A percentile compares a stretch with the other conserved stretches of the same genome.
Conservation (phyloP, 768 basidiomycete genomes). For the Trametes gibbosa region DNA sequence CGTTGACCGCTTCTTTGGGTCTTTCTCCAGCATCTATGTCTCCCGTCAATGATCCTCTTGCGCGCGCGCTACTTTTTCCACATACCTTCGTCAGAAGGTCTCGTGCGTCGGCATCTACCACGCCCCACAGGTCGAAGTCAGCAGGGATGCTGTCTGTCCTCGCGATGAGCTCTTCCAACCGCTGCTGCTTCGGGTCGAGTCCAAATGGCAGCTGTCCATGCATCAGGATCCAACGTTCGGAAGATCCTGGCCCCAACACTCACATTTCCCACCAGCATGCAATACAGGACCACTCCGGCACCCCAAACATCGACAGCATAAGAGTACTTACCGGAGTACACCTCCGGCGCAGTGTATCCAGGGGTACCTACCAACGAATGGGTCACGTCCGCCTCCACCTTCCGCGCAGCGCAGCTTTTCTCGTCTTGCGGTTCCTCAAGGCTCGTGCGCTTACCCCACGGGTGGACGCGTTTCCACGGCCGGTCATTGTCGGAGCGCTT, state of each 20-base stretch:
- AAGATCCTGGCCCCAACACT: background rate
- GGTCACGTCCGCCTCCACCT: constrained; percentile 1
- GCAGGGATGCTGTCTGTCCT: constrained; percentile 8
- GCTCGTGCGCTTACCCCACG: constrained; percentile 2
- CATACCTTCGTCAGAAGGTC: constrained; percentile 18
- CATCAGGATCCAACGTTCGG: background rate
- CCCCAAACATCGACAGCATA: constrained; percentile 47
- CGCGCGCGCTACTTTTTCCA: background rate
- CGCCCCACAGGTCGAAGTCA: constrained; percentile 7
- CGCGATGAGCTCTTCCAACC: constrained; percentile 12
- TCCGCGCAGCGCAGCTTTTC: background rate
- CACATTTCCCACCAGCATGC: constrained; percentile 24
- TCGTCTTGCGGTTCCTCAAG: background rate
- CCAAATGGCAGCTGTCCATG: constrained; percentile 15
- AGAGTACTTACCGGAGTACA: constrained; percentile 42
- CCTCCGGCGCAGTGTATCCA: constrained; percentile 47
- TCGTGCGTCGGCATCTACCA: constrained; percentile 4
- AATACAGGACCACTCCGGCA: constrained; percentile 39
- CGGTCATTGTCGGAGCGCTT: background rate
- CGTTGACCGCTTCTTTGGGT: constrained; percentile 13
- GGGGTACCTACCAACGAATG: constrained; percentile 35
- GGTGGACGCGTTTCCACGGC: constrained; percentile 11
- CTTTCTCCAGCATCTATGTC: constrained; percentile 22
- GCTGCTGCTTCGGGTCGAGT: constrained; percentile 10
- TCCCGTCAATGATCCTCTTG: background rate